phyloP scores from a whole-genome alignment of 495 filamentous ascomycete genomes.

The Pyrenula massariospora region DNA sequence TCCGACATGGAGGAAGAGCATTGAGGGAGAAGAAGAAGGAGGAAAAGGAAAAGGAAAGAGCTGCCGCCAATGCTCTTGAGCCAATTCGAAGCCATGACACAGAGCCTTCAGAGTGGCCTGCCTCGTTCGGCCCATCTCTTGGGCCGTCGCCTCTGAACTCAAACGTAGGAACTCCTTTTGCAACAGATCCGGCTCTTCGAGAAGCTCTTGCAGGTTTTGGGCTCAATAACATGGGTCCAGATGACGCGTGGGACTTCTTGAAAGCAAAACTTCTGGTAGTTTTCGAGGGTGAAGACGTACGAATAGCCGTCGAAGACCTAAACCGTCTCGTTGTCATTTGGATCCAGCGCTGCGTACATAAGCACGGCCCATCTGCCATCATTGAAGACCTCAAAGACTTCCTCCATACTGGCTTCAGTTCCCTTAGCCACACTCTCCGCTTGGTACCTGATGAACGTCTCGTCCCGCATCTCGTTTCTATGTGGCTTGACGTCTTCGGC shows the following conservation, averaged over 20 bases:
- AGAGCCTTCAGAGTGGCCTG: conserved; percentile 33
- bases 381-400: conserved; percentile 74
- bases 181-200: conserved; percentile 27
- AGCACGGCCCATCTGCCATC: conserved; percentile 52
- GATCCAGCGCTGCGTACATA: conserved; percentile 65
- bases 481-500: conserved; percentile 88
- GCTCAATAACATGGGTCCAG: conserved; percentile 67
- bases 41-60: conserved; percentile 45
- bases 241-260: conserved; percentile 94
- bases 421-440: conserved; percentile 70
- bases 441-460: conserved; percentile 70
- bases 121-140: conserved; percentile 21
- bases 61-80: conserved; percentile 9
- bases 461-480: conserved; percentile 76
- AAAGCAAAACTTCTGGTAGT: conserved; percentile 80
- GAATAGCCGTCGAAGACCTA: conserved; percentile 85
- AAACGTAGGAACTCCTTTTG: conserved; percentile 4
- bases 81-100: conserved; percentile 17
- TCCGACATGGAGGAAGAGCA: conserved; percentile 73
- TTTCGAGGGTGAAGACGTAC: conserved; percentile 85
- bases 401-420: conserved; percentile 68
- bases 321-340: conserved; percentile 79
- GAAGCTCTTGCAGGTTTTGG: conserved; percentile 50
- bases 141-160: conserved; percentile 6
- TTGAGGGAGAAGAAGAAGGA: conserved; percentile 86